Conservation (phyloP, 2,329 filamentous ascomycete species). For the Pseudopithomyces chartarum region DNA sequence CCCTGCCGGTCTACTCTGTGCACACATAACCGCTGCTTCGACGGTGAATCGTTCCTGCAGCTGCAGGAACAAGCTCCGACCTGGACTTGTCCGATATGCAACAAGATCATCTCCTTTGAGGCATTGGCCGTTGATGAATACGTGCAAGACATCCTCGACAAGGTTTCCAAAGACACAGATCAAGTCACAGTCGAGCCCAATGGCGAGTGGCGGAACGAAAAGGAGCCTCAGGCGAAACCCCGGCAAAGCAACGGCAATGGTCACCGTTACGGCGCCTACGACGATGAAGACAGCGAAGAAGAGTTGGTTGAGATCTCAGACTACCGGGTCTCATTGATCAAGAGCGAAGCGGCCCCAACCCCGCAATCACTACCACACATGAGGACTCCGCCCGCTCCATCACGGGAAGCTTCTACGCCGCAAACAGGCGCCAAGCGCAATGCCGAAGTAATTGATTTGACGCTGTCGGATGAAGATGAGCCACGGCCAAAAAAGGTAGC, state of each 20-base stretch:
- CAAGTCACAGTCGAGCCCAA: constrained; percentile 90
- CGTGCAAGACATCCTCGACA: constrained; percentile 81
- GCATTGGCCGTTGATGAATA: constrained; percentile 89
- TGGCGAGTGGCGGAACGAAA: constrained; percentile 71
- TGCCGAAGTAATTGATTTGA: constrained; percentile 56
- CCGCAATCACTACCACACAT: constrained; percentile 40
- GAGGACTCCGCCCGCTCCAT: constrained; percentile 52
- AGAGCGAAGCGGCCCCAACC: constrained; percentile 44
- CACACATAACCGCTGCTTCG: constrained; percentile 92
- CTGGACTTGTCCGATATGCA: constrained; percentile 96
- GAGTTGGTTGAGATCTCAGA: constrained; percentile 53
- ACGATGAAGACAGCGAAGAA: constrained; percentile 50
- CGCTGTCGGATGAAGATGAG: constrained; percentile 55
- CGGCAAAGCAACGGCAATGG: constrained; percentile 43
- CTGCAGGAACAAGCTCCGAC: constrained; percentile 95
- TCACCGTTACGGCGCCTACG: constrained; percentile 35
- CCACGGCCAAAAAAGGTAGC: constrained; percentile 47
- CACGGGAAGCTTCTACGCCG: constrained; percentile 47
- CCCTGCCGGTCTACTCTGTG: constrained; percentile 82
- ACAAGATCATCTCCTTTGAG: constrained; percentile 79
- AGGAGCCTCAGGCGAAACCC: constrained; percentile 43
- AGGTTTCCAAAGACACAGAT: constrained; percentile 72
- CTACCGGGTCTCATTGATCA: constrained; percentile 46
- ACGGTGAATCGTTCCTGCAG: constrained; percentile 88
- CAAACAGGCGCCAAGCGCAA: constrained; percentile 49